These are phyloP conservation scores for Penicillium ochrochloron DNA, from an alignment of 495 filamentous ascomycete species.

Conservation along the genomic window DNA sequence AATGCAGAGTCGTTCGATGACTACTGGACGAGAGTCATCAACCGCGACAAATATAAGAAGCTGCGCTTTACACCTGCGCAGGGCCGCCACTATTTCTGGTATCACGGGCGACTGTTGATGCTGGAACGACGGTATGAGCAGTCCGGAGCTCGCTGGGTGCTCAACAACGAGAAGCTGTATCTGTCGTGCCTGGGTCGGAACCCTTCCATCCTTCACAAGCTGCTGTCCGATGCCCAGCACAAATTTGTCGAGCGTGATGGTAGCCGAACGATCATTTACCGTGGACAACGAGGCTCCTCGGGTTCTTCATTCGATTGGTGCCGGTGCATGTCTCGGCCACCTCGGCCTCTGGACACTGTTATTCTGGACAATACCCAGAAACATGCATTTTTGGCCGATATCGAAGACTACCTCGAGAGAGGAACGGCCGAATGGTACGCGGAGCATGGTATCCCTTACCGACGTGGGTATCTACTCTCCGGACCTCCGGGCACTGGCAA, in stretches of 20 bases:
- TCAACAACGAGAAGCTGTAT: constrained; percentile 62
- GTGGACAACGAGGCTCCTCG: constrained; percentile 43
- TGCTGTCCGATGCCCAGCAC: constrained; percentile 66
- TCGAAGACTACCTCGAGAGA: constrained; percentile 86
- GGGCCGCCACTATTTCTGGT: constrained; percentile 70
- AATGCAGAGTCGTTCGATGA: constrained; percentile 40
- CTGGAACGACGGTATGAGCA: constrained; percentile 54
- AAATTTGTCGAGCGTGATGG: constrained; percentile 62
- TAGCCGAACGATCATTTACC: constrained; percentile 68
- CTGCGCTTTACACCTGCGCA: constrained; percentile 68
- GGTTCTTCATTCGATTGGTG: constrained; percentile 59
- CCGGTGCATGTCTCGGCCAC: constrained; percentile 68
- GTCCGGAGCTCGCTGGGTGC: constrained; percentile 30
- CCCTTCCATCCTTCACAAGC: constrained; percentile 65
- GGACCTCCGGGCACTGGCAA: constrained; percentile 57
- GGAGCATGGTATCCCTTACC: constrained; percentile 62
- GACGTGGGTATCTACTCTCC: constrained; percentile 53
- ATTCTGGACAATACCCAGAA: constrained; percentile 79
- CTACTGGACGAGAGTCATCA: constrained; percentile 52
- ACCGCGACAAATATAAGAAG: constrained; percentile 58
- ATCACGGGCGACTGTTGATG: constrained; percentile 57
- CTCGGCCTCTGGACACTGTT: constrained; percentile 81
- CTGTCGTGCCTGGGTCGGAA: constrained; percentile 70
- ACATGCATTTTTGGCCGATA: constrained; percentile 71
- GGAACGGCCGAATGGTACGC: constrained; percentile 78